These are phyloP conservation scores for Metschnikowia baotianmanensis DNA, from an alignment of 805 yeast genomes.

Conservation along the genomic window DNA sequence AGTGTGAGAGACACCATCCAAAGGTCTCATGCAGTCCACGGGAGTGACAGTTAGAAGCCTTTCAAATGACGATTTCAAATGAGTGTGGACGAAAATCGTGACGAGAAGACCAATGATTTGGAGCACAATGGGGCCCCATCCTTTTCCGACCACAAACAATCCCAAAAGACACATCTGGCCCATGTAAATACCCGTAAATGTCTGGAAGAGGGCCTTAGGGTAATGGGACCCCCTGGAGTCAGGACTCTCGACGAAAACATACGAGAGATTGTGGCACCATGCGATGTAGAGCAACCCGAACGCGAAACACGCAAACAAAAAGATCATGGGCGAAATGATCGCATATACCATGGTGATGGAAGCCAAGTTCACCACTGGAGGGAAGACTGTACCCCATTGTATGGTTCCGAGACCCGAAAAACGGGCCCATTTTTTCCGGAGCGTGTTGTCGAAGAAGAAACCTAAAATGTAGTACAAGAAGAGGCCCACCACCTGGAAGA, in stretches of 20 bases:
- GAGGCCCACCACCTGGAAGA: conserved; percentile 60
- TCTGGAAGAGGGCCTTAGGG: conserved; percentile 86
- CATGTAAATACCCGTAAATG: conserved; percentile 81
- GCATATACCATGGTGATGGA: conserved; percentile 67
- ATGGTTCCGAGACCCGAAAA: conserved; percentile 51
- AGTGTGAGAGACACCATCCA: conserved; percentile 67
- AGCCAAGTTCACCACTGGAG: conserved; percentile 69
- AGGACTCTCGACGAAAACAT: conserved; percentile 62
- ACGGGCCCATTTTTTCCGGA: conserved; percentile 64
- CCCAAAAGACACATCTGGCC: conserved; percentile 88
- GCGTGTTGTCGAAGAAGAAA: conserved; percentile 54
- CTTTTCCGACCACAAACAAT: conserved; percentile 82
- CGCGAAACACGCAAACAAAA: conserved; percentile 69
- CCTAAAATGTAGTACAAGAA: conserved; percentile 61
- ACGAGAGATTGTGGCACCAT: conserved; percentile 72
- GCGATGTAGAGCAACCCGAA: conserved; percentile 75
- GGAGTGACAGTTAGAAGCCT: conserved; percentile 59
- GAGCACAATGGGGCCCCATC: conserved; percentile 91
- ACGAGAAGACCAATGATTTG: conserved; percentile 62
- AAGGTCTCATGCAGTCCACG: conserved; percentile 69
- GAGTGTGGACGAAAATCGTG: conserved; percentile 68
- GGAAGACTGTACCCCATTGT: conserved; percentile 76
- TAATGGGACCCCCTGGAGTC: conserved; percentile 82
- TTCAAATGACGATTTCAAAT: conserved; percentile 61
- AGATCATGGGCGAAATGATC: conserved; percentile 77